Conservation (phyloP, 2,329 filamentous ascomycete species). For the Alternaria angustiovoidea region DNA sequence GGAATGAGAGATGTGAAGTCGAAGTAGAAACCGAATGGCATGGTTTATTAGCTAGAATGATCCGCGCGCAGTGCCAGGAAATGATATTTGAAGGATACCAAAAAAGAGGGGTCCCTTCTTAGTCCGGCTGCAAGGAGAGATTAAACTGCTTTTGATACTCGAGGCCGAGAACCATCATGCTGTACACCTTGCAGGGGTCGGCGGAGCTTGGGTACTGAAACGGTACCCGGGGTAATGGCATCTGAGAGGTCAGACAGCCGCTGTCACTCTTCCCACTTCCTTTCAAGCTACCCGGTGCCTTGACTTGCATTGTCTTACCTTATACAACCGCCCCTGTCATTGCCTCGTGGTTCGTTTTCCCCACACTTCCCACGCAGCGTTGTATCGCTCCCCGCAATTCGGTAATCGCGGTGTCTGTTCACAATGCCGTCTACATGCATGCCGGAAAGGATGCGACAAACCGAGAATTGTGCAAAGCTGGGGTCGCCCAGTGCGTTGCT, state of each 20-base stretch:
- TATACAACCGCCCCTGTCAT: constrained; percentile 14
- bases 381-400: constrained; percentile 39
- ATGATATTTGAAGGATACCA: constrained; percentile 47
- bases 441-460: constrained; percentile 10
- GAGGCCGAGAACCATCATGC: constrained; percentile 45
- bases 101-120: constrained; percentile 44
- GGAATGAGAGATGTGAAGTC: constrained; percentile 40
- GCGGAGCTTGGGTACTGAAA: constrained; percentile 42
- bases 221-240: constrained; percentile 32
- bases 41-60: constrained; percentile 43
- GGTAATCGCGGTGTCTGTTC: constrained; percentile 26
- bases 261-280: constrained; percentile 28
- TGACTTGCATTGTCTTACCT: constrained; percentile 16
- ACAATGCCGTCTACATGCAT: background rate
- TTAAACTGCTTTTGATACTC: constrained; percentile 44
- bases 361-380: constrained; percentile 38
- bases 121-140: constrained; percentile 46
- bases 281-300: constrained; percentile 33
- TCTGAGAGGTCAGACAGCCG: constrained; percentile 31
- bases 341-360: constrained; percentile 32
- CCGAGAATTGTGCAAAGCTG: constrained; percentile 8
- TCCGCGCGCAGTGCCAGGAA: constrained; percentile 35
- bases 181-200: constrained; percentile 44
- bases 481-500: constrained; percentile 17
- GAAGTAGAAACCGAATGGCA: constrained; percentile 41